These are phyloP conservation scores for Stenocarpella maydis DNA, from an alignment of 2,329 filamentous ascomycete genomes.

Conservation along the genomic window DNA sequence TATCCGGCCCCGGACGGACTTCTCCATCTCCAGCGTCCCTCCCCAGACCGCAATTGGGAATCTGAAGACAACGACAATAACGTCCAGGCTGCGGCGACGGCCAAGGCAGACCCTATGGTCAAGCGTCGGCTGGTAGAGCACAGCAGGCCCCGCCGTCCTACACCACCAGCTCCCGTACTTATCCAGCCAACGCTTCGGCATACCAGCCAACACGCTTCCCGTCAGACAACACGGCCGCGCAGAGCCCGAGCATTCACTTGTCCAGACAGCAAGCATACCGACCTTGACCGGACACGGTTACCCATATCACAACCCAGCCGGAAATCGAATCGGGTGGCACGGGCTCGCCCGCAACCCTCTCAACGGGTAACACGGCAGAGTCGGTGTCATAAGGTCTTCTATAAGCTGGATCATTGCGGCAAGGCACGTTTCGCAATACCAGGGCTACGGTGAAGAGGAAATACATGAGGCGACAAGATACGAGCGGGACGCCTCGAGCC, in stretches of 20 bases:
- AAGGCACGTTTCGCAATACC: not conserved
- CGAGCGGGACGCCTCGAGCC: not conserved
- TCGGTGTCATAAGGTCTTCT: not conserved
- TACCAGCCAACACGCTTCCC: not conserved
- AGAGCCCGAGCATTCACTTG: not conserved
- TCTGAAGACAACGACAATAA: not conserved
- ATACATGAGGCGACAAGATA: not conserved
- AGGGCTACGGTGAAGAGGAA: not conserved
- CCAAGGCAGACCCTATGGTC: conserved; percentile 1
- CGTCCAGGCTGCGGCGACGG: not conserved
- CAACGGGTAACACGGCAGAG: conserved; percentile 3
- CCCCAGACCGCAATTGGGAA: not conserved
- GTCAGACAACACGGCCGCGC: not conserved
- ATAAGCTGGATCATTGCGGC: not conserved
- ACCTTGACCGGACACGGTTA: not conserved
- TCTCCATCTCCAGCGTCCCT: not conserved
- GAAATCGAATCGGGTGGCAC: not conserved
- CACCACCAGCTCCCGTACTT: not conserved
- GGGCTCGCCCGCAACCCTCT: not conserved
- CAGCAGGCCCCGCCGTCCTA: not conserved
- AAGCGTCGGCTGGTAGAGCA: conserved; percentile 12
- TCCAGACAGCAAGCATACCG: not conserved
- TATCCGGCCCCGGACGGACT: not conserved
- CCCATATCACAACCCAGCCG: not conserved
- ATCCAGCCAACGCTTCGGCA: conserved; percentile 5